These are phyloP conservation scores for Sarcomyxa edulis DNA, from an alignment of 768 basidiomycete genomes.

Conservation along the genomic window DNA sequence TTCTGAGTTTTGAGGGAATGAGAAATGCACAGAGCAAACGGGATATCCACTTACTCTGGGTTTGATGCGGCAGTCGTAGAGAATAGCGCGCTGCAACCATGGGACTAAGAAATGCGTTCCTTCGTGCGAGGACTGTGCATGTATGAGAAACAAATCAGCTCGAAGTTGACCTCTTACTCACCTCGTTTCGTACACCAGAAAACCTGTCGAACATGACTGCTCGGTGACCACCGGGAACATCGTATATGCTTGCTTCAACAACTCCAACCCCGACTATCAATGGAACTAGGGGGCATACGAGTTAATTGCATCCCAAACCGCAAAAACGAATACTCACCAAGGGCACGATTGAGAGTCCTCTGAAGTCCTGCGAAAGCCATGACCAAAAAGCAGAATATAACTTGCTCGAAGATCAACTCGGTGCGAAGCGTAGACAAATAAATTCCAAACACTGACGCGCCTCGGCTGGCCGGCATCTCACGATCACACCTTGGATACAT, in stretches of 20 bases:
- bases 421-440: constrained; percentile 1
- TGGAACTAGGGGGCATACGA: constrained; percentile 29
- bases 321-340: constrained; percentile 10
- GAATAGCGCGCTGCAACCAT: constrained; percentile 92
- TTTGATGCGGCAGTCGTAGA: constrained; percentile 97
- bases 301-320: neutral
- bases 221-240: constrained; percentile 87
- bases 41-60: constrained; percentile 60
- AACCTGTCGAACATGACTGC: constrained; percentile 99
- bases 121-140: constrained; percentile 71
- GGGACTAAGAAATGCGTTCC: constrained; percentile 97
- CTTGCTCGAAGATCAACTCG: neutral
- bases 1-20: constrained; percentile 68
- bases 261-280: constrained; percentile 39
- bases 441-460: constrained; percentile 9
- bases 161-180: constrained; percentile 21
- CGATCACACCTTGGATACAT: too few relatives aligned
- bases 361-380: too few relatives aligned
- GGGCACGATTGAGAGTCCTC: too few relatives aligned
- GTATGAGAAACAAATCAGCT: too few relatives aligned
- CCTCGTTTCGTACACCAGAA: constrained; percentile 80
- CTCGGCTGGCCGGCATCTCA: neutral
- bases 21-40: constrained; percentile 5
- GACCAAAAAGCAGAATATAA: too few relatives aligned
- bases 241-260: constrained; percentile 49